These are phyloP conservation scores for Populus euphratica DNA, from an alignment of 345 rosid genomes.

Conservation along the genomic window DNA sequence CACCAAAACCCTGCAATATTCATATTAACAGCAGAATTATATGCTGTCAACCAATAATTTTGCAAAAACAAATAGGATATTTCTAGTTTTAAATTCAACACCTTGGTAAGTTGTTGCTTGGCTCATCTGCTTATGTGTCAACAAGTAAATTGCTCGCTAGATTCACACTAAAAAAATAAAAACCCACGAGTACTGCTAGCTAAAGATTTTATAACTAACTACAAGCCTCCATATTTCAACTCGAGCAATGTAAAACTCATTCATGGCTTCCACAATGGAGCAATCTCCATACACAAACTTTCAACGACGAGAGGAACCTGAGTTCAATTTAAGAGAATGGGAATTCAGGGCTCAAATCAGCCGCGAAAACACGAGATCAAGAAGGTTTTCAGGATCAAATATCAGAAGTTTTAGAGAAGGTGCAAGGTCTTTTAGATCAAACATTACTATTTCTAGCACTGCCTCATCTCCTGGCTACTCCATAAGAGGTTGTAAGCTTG, in stretches of 20 bases:
- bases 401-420: conserved; percentile 74
- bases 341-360: conserved; percentile 43
- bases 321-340: conserved; percentile 55
- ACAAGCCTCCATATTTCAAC: not conserved
- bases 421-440: conserved; percentile 54
- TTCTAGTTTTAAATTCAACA: no score
- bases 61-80: no score
- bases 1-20: no score
- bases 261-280: conserved; percentile 32
- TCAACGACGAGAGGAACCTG: conserved; percentile 32
- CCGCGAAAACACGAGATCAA: conserved; percentile 43
- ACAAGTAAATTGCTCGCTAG: not conserved
- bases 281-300: conserved; percentile 20
- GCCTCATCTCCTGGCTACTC: conserved; percentile 89
- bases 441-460: conserved; percentile 73
- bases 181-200: not conserved
- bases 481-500: conserved; percentile 1
- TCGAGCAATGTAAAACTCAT: not conserved
- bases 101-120: not conserved
- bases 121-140: not conserved
- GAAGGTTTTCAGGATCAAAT: conserved; percentile 81
- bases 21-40: no score
- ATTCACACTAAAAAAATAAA: not conserved
- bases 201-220: not conserved
- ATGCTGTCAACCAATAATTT: no score